Conservation (phyloP, 192 early-diverging fungal genomes). For the Phlyctochytrium planicorne region DNA sequence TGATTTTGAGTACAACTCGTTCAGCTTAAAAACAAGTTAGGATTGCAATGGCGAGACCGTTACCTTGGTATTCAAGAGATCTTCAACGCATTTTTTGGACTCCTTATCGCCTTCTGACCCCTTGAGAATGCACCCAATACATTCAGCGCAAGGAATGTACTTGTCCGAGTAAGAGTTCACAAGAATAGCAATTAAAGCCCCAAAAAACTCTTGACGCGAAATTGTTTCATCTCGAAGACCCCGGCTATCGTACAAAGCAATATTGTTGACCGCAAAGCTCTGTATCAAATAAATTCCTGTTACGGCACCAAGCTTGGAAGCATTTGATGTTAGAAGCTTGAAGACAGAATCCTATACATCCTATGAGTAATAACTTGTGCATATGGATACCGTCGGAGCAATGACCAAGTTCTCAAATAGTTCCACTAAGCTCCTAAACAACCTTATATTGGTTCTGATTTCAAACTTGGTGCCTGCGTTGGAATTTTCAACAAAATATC, state of each 20-base stretch:
- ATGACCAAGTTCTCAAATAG: conserved; percentile 58
- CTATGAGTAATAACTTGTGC: neutral
- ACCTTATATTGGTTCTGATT: conserved; percentile 55
- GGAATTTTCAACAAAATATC: conserved; percentile 22
- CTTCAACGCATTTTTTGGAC: too few relatives aligned
- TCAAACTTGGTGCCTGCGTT: conserved; percentile 2
- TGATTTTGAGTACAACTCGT: neutral
- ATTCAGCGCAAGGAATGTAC: conserved; percentile 62
- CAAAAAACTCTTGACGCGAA: conserved; percentile 23
- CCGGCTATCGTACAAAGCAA: conserved; percentile 21
- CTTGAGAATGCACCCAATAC: conserved; percentile 30
- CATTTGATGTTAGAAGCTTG: conserved; percentile 7
- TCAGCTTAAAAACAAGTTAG: neutral
- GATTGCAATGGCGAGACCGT: too few relatives aligned
- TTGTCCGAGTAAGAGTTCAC: conserved; percentile 14
- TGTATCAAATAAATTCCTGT: conserved; percentile 61
- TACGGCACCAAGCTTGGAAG: too few relatives aligned
- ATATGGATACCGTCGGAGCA: conserved; percentile 59
- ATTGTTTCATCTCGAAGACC: conserved; percentile 21
- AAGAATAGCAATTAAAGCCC: conserved; percentile 24
- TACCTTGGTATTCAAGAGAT: too few relatives aligned
- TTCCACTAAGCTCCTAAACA: conserved; percentile 64
- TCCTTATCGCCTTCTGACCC: neutral
- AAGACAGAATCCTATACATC: conserved; percentile 25
- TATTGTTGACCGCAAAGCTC: conserved; percentile 54